Conservation (phyloP, 371 early-diverging fungal genomes). For the Quaeritorhiza haematococci region DNA sequence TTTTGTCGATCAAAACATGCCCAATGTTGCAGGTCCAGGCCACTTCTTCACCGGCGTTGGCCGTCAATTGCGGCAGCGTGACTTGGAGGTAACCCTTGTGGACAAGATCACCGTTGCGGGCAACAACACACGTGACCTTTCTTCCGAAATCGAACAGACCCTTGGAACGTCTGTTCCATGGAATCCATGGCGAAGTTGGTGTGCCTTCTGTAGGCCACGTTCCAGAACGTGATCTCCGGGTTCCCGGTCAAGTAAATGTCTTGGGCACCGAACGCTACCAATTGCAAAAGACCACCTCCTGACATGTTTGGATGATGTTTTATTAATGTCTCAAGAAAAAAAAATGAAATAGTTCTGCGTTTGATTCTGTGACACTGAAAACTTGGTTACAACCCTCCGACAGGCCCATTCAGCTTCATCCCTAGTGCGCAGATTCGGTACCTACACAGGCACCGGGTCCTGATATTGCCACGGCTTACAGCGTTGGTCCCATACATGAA, state of each 20-base stretch:
- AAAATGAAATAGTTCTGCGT: no score
- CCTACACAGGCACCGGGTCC: no score
- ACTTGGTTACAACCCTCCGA: no score
- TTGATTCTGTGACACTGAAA: no score
- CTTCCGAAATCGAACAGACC: conserved; percentile 2
- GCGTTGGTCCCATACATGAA: no score
- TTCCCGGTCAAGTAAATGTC: neutral
- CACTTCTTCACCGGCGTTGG: neutral
- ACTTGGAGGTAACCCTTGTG: neutral
- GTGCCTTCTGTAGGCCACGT: neutral
- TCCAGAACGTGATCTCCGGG: conserved; percentile 1
- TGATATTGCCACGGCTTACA: no score
- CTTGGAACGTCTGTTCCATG: neutral
- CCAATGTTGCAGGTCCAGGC: neutral
- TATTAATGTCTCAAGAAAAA: no score
- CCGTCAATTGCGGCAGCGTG: neutral
- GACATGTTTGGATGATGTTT: neutral
- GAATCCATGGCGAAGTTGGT: conserved; percentile 8
- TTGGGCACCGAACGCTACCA: conserved; percentile 1
- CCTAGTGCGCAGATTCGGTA: no score
- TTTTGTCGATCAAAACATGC: conserved; percentile 1
- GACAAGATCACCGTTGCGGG: conserved; percentile 4
- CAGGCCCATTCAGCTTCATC: no score
- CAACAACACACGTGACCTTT: neutral
- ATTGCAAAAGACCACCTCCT: conserved; percentile 1